Evolutionary conservation across 2,329 filamentous ascomycete species (phyloP), one percentile per base, ranked within the genome.

Genomic region (Colletotrichum sp.): DNA sequence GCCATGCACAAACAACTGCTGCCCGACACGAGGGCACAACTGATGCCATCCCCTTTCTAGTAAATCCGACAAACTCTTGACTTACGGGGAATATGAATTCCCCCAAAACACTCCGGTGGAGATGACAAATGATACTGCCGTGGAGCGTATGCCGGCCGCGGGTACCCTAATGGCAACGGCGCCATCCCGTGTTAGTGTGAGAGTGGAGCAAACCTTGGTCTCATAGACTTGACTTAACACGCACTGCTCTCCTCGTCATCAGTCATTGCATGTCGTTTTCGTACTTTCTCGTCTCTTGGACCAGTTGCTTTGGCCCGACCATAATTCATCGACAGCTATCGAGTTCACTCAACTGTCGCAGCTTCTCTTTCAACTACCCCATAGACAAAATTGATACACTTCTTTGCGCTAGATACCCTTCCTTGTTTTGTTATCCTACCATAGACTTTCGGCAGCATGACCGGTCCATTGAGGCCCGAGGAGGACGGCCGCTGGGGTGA

Each of bases 401-500:
- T 18, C 10, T 16, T 24, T 6, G 13, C 30, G n/a, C 30, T 7
- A 36, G 34, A 73, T 69, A 76, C 26, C 26, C 67, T 44, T 67
- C 5, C 18, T 49, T 28, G 5, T 34, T 7, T 18, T 34, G 15
- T 36, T 21, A 15, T 10, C 59, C 21, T 2, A 52, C 44, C 69
- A 21, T 57, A 13, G 9, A 39, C 7, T 62, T 67, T 24, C 9
- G 26, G 30, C 34, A 32, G 15, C 72, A 77, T 77, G 75, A 60
- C 60, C 6, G 52, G 13, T 21, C 7, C 24, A 7, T 15, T 28
- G 49, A 44, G 36, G 16, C 64, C 49, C n/a, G 55, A 71, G 15
- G 69, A 71, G 12, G 80, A 81, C 18, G 80, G 80, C 21, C 79
- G 80, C 62, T 81, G 80, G 80, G 80, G 80, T 12, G 80, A 81